A percentile compares a stretch with the other conserved stretches of the same genome.
Evolutionary conservation across 495 filamentous ascomycete genomes (phyloP).

Genomic region (Podospora pseudocomata): DNA sequence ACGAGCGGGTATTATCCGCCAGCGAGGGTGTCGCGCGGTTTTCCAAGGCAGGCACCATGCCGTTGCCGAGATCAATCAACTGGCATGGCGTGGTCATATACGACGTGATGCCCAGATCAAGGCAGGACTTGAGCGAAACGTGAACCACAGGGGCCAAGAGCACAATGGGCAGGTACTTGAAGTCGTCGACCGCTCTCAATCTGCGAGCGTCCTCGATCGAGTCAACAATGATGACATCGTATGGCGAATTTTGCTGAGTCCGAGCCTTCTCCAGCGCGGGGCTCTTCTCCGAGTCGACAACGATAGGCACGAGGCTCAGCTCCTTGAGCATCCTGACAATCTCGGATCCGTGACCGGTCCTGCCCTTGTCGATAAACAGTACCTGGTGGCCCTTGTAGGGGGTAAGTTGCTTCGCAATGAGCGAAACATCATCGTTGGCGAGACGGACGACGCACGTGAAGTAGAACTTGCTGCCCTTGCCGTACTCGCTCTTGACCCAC

Average conservation of each 20-base stretch:
- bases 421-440: slow-evolving; percentile 73
- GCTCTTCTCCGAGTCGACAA: slow-evolving; percentile 66
- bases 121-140: slow-evolving; percentile 87
- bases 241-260: slow-evolving; percentile 60
- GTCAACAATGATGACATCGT: slow-evolving; percentile 97
- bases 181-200: slow-evolving; percentile 81
- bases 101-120: slow-evolving; percentile 94
- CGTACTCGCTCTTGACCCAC: slow-evolving; percentile 93
- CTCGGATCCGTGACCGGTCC: slow-evolving; percentile 70
- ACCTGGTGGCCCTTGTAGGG: slow-evolving; percentile 92
- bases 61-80: slow-evolving; percentile 93
- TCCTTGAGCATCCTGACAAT: slow-evolving; percentile 77
- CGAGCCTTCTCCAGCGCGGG: slow-evolving; percentile 39
- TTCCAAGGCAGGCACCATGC: slow-evolving; percentile 96
- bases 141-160: slow-evolving; percentile 86
- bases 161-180: slow-evolving; percentile 97
- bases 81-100: slow-evolving; percentile 99
- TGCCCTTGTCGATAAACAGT: slow-evolving; percentile 91
- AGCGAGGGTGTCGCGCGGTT: slow-evolving; percentile 87
- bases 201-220: slow-evolving; percentile 84
- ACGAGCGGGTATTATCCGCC: slow-evolving; percentile 90
- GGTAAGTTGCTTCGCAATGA: slow-evolving; percentile 77
- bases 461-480: slow-evolving; percentile 90
- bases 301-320: slow-evolving; percentile 75
- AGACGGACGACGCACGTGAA: slow-evolving; percentile 94